Base-by-base conservation (phyloP, 129 eudicot genomes). In the Glebionis coronaria region DNA sequence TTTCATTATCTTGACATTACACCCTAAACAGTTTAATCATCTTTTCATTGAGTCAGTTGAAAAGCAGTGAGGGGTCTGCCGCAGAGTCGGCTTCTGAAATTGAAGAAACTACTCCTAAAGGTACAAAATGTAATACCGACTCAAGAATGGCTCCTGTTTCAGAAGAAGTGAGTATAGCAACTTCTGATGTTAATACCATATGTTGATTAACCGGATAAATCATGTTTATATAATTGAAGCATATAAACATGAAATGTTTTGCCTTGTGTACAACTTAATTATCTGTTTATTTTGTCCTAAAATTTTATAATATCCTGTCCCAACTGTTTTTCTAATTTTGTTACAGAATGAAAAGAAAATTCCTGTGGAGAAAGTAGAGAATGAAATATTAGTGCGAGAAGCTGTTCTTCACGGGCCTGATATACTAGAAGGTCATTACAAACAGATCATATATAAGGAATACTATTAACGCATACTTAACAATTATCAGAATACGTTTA, bases 41-140 rank as follows among this genome's bases (percentile, higher is more conserved):
- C 13, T 70, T 76, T 7, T 31, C n/a, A 27, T n/a, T 16, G 54
- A 56, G 23, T 69, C 66, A 87, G 85, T 46, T 70, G 20, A 83
- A 73, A 73, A 59, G 76, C 46, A 73, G 78, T 23, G 91, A 82
- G 49, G 69, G 76, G 3, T 78, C 83, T 13, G 45, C 74, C 6
- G 72, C 61, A 45, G 85, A 81, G 44, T 87, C 88, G 12, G 86
- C 83, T 62, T 87, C 83, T 46, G 88, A 84, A 70, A 79, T 69
- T 65, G 95, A 80, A 75, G 86, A 84, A 46, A 63, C 75, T 51
- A 44, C 77, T 63, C 56, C 85, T 56, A 79, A 79, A 73, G 83
- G 81, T 72, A 47, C 61, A 63, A 76, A 72, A 44, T 68, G 49
- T n/a, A 60, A 20, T 71, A 66, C 83, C 29, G 84, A 85, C 50